A percentile compares a stretch with the other conserved stretches of the same genome.
phyloP scores from a whole-genome alignment of 164 flowering plant genomes.

The Santalum album region DNA sequence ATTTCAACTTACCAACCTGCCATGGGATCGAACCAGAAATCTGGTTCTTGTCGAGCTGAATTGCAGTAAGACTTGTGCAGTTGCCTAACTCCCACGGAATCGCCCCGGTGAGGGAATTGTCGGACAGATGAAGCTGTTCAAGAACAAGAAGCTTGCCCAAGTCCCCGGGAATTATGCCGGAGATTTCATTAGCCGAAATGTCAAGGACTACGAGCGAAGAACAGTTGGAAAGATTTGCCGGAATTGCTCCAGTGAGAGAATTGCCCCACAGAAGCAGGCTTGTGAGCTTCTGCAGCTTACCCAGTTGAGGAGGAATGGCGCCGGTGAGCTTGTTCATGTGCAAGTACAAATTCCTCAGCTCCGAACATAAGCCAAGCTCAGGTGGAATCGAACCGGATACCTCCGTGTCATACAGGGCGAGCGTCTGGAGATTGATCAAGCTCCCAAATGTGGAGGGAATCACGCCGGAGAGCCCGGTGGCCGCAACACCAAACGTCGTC shows the following conservation, averaged over 20 bases:
- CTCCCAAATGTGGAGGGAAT: slow-evolving; percentile 74
- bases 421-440: slow-evolving; percentile 64
- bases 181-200: slow-evolving; percentile 62
- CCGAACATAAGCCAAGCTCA: slow-evolving; percentile 65
- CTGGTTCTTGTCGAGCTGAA: slow-evolving; percentile 87
- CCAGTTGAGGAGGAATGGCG: slow-evolving; percentile 60
- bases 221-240: slow-evolving; percentile 69
- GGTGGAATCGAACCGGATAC: slow-evolving; percentile 70
- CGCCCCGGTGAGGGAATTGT: slow-evolving; percentile 57
- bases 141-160: slow-evolving; percentile 59
- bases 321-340: slow-evolving; percentile 91
- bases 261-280: slow-evolving; percentile 91
- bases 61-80: slow-evolving; percentile 67
- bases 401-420: slow-evolving; percentile 78
- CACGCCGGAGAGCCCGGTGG: slow-evolving; percentile 64
- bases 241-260: slow-evolving; percentile 56
- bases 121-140: slow-evolving; percentile 86
- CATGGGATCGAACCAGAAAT: slow-evolving; percentile 73
- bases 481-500: slow-evolving; percentile 81
- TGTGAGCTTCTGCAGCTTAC: slow-evolving; percentile 72
- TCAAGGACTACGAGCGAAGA: slow-evolving; percentile 79
- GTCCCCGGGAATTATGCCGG: slow-evolving; percentile 76
- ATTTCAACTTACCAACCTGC: slow-evolving; percentile 67
- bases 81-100: slow-evolving; percentile 76
- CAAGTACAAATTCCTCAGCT: slow-evolving; percentile 71